A percentile compares a stretch with the other conserved stretches of the same genome.
phyloP scores from a whole-genome alignment of 2,329 filamentous ascomycete species.

The Geoglossum cookeanum region DNA sequence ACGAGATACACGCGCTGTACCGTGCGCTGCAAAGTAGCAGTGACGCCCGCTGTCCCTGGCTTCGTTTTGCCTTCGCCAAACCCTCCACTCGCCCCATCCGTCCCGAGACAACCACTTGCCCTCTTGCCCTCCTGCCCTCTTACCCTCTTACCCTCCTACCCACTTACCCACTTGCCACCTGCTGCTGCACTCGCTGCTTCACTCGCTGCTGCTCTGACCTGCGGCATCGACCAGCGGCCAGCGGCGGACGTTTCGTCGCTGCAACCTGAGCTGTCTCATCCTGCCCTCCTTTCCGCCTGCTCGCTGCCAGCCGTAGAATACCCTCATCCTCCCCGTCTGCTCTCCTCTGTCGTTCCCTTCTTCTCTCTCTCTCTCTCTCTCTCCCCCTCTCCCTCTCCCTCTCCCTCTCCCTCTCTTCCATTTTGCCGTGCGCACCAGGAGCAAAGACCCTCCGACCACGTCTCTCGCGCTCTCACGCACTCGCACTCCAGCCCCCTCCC shows the following conservation, averaged over 20 bases:
- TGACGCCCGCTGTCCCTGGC: neutral
- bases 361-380: slow-evolving; percentile 14
- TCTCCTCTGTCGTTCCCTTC: slow-evolving; percentile 16
- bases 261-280: slow-evolving; percentile 5
- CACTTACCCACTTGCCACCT: no score
- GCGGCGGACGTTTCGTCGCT: slow-evolving; percentile 1
- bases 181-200: no score
- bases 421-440: neutral
- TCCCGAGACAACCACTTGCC: neutral
- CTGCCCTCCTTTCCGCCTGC: neutral
- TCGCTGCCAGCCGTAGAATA: slow-evolving; percentile 13
- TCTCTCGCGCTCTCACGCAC: no score
- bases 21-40: no score
- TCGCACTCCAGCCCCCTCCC: no score
- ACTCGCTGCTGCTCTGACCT: neutral
- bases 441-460: no score
- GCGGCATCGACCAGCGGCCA: neutral
- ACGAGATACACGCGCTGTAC: no score
- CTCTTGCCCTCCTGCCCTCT: no score
- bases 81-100: neutral
- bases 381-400: slow-evolving; percentile 7
- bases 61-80: neutral
- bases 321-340: slow-evolving; percentile 11
- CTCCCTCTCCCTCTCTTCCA: neutral
- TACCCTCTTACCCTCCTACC: no score